Base-by-base conservation (phyloP, 2,329 filamentous ascomycete species). In the Tetracladium maxilliforme region DNA sequence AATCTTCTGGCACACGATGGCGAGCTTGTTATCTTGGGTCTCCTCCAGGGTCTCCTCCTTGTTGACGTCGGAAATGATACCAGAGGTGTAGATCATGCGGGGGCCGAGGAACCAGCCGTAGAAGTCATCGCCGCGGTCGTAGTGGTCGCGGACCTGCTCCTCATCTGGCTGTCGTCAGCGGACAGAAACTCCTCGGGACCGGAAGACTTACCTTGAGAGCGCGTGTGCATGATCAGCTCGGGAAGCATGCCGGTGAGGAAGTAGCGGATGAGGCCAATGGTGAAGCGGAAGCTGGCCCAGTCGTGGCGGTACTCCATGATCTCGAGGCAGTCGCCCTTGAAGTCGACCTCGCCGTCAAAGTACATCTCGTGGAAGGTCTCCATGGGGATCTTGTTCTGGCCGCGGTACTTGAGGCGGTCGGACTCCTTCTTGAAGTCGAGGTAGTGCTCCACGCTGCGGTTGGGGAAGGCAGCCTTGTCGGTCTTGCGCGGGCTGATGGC, bases 301-400 rank as follows among this genome's bases (percentile, higher is more conserved):
- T 98, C 90, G 49, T 95, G 87, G 45, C 90, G 69, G 61, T 90
- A 90, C 56, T 95, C 90, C 53, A 95, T 58, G 23, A 81, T 63
- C 47, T 95, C 87, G 34, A 95, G 66, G 43, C 66, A 70, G 54
- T 95, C 90, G 30, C 84, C 86, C 52, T 93, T 95, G 66, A 94
- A 87, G 41, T 93, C 83, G 35, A 93, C 84, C 30, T 92, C 74
- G 30, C 82, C 83, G 46, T 90, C 78, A 54, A 95, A 92, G 65
- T 94, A 95, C 78, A 87, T 92, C 56, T 94, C 86, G 49, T 92
- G 75, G 64, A 95, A 95, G 14, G 83, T 92, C 61, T 92, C 77
- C 63, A 92, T 77, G 27, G 83, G 76, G 32, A 90, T 83, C 59
- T 79, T 86, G 57, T 68, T 79, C 51, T 65, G 66, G 51, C 81